Evolutionary conservation across 768 basidiomycete species (phyloP), one percentile per base, ranked within the genome.

Genomic region (Suillus sp.): DNA sequence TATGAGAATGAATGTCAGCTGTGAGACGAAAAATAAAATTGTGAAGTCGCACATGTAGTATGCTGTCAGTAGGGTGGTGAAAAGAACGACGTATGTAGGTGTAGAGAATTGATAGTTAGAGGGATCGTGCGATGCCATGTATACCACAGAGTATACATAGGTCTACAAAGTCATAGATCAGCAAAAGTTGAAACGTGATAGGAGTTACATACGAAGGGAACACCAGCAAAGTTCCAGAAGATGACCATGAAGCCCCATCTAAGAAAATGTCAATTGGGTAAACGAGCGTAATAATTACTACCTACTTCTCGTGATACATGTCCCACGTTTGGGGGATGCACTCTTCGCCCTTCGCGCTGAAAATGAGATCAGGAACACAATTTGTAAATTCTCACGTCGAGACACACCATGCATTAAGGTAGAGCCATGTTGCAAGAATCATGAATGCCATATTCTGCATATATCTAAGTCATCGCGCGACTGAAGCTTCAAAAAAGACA

Each of bases 261-360:
- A 55, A 57, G 6, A 40, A 62, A 58, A 57, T 7, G 59, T 35
- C 32, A 63, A 47, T 66, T 14, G 32, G 13, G 16, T 51, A 32
- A 47, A 22, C 16, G 64, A 8, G 27, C 25, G 32, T 59, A 55
- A 35, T 40, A 11, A 34, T 35, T 35, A 48, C 11, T 65, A 62
- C 81, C 65, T 78, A 91, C 84, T 99, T 99, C 73, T 99, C 96
- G 70, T 96, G 93, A 81, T 89, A 97, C 94, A 99, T 99, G 71
- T 98, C 97, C 96, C 97, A 99, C 2, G 95, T 96, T 76, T 96
- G 93, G 7, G 94, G 93, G 65, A 96, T 95, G 70, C 92, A 95
- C 71, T 96, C 95, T 70, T 96, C 95, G 47, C 91, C 95, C 75
- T 97, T 97, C 64, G 85, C 92, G 71, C 91, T 92, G 62, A 38